Evolutionary conservation across 2,329 filamentous ascomycete species (phyloP), one percentile per base, ranked within the genome.

Genomic region (Pleomassaria siparia): DNA sequence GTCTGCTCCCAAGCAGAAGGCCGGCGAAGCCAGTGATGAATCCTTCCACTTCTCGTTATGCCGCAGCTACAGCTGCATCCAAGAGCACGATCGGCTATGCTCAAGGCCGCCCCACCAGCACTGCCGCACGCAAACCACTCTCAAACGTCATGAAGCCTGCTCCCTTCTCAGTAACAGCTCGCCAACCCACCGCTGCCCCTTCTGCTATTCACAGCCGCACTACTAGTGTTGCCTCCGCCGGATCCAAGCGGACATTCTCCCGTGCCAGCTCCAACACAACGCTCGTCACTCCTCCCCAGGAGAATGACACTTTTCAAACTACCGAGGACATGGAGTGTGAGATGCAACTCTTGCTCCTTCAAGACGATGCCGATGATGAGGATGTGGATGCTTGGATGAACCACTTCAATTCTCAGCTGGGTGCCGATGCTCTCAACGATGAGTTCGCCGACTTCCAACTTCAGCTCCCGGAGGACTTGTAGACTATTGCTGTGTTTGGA

Each of bases 11-110:
- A 11, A 72, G 64, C 44, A 75, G 72, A 47, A 78, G 77, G 43
- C 59, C 70, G 1, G 48, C 69, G 6, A 64, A 59, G 5, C 58
- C 71, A 3, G 48, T 52, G 4, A 71, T 77, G 2, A 72, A 79
- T 50, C 71, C 77, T 1, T 76, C 77, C n/a, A 64, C 70, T 9
- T 76, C 81, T 57, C 81, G 84, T 39, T 81, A 83, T 54, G 79
- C 79, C 8, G 76, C 80, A 10, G 85, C 87, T 1, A 79, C 82
- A 18, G 82, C 81, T 5, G 84, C 84, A 5, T 95, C 91, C 1
- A 83, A 85, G 53, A 91, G 84, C 46, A 96, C 91, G 0, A 80
- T 96, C 33, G 91, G 91, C 13, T 96, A 95, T 66, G 88, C 82
- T 46, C 89, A 87, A 67, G 91, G 91, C 26, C 82, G 89, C 26